These are phyloP conservation scores for Noccaea caerulescens DNA, from an alignment of 345 rosid genomes.

Conservation along the genomic window DNA sequence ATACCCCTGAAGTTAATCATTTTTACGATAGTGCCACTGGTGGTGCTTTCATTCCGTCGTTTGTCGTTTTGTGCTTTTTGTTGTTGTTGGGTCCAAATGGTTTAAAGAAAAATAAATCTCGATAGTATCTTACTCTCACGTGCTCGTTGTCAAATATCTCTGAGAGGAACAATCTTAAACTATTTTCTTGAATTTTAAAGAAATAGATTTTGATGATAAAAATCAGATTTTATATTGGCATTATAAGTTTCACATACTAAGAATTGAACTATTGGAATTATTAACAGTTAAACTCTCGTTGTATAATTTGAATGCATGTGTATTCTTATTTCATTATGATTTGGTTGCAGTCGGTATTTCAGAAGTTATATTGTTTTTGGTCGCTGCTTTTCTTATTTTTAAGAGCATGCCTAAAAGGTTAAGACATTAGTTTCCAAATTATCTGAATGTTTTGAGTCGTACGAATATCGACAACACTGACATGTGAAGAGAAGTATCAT, in stretches of 20 bases:
- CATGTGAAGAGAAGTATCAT: constrained; percentile 18
- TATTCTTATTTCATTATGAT: not conserved
- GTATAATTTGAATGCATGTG: too few relatives aligned
- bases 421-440: constrained; percentile 6
- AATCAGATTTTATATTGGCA: too few relatives aligned
- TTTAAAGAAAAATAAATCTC: constrained; percentile 1
- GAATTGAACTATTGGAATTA: too few relatives aligned
- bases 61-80: constrained; percentile 34
- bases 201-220: too few relatives aligned
- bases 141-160: constrained; percentile 28
- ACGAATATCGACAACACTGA: constrained; percentile 22
- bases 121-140: constrained; percentile 34
- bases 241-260: too few relatives aligned
- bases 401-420: not conserved
- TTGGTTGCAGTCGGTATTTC: not conserved
- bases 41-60: constrained; percentile 13
- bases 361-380: not conserved
- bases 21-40: constrained; percentile 51
- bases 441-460: not conserved
- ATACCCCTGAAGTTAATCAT: constrained; percentile 36
- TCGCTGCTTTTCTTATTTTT: not conserved
- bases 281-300: too few relatives aligned
- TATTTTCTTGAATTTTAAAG: too few relatives aligned
- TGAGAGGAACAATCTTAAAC: too few relatives aligned
- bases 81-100: not conserved